Evolutionary conservation across 768 basidiomycete species (phyloP), one percentile per base, ranked within the genome.

Genomic region (Tricholomella constricta): DNA sequence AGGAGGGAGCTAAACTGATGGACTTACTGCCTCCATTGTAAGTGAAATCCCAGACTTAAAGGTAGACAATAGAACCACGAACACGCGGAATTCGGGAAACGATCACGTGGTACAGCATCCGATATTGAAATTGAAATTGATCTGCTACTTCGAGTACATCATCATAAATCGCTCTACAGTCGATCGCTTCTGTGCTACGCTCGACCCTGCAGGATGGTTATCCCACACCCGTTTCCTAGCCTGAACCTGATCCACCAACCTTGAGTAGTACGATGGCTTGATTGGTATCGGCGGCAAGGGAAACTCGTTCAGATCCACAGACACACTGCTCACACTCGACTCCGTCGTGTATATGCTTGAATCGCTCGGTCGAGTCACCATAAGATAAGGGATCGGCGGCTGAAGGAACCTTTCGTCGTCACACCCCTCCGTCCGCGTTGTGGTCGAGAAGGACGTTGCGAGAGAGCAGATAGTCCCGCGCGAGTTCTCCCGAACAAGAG

Each of bases 301-400:
- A 61, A 82, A 81, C 45, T 78, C 73, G 56, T 72, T 68, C 43
- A 82, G 64, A 54, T 78, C 68, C 19, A 80, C 63, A 0, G 73
- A 72, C n/a, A 65, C 54, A 36, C 68, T 74, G 57, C 74, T 80
- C 5, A 68, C 62, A 23, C 61, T 69, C n/a, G 69, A 75, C 23
- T 55, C 65, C 12, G 75, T 47, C 22, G 71, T 71, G 14, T 57
- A 52, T 10, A 71, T 54, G 45, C 65, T 72, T 17, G 64, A 61
- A 15, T 62, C 65, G 56, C 73, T 75, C 3, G 75, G 72, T 19
- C 66, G 58, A 1, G 75, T 73, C 48, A 75, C 66, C 58, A 72
- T 64, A 6, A 72, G 51, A 22, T 54, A 57, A 31, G 69, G 69
- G 22, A 68, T 41, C 1, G 52, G 52, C 10, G 58, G 49, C 8